phyloP scores from a whole-genome alignment of 306 rosid genomes.

The Prunus kanzakura region DNA sequence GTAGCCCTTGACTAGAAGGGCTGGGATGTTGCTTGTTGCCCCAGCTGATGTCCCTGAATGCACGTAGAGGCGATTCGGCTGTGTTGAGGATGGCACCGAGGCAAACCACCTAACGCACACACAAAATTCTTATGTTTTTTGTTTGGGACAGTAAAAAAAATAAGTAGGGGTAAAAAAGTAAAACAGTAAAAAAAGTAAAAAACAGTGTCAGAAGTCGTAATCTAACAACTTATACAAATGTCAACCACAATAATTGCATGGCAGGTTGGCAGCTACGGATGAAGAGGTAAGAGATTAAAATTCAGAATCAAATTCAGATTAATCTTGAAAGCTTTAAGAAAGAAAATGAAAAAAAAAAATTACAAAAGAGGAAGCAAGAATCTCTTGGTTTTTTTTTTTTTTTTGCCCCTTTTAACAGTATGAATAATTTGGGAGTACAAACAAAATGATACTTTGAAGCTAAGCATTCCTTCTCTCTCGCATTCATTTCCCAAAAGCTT shows the following conservation, averaged over 20 bases:
- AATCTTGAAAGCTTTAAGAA: too few species aligned
- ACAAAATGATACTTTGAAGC: too few species aligned
- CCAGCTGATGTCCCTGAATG: slow-evolving; percentile 83
- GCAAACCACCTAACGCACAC: slow-evolving; percentile 57
- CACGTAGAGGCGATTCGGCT: slow-evolving; percentile 79
- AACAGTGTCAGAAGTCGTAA: neutral
- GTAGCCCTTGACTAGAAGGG: slow-evolving; percentile 50
- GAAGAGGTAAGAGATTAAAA: neutral
- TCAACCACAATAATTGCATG: neutral
- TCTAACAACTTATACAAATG: neutral
- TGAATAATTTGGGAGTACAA: too few species aligned
- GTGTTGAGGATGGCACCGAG: slow-evolving; percentile 76
- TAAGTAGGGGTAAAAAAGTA: neutral
- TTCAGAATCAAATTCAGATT: too few species aligned
- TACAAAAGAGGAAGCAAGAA: too few species aligned
- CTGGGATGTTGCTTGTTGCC: slow-evolving; percentile 67
- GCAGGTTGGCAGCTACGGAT: neutral
- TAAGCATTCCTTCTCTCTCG: neutral
- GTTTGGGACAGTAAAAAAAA: neutral
- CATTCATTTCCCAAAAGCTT: neutral
- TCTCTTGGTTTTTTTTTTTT: neutral
- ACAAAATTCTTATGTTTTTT: neutral
- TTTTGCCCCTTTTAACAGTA: neutral
- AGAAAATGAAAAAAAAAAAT: too few species aligned
- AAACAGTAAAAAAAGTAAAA: neutral